Evolutionary conservation across 306 rosid genomes (phyloP), one percentile per base, ranked within the genome.

Genomic region (Cyamopsis tetragonoloba): DNA sequence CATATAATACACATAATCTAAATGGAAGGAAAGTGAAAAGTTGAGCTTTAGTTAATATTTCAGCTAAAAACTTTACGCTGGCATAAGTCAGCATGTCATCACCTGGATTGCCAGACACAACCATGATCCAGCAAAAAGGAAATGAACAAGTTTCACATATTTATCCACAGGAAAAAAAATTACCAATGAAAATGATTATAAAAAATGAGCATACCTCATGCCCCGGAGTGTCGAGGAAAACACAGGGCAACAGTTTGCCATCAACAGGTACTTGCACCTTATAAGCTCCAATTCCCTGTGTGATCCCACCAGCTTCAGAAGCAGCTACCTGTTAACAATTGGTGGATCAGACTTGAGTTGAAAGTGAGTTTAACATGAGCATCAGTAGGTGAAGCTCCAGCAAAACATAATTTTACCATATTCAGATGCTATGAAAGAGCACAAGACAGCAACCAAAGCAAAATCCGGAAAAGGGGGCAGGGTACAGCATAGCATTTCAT

Each of bases 241-340:
- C 92, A 78, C 99, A 93, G 4, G 96, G 83, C 74, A 81, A 88
- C 68, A 61, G 42, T 55, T 93, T 88, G 27, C 97, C 96, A 80
- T 93, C 99, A 39, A 86, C 50, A 57, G 97, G 97, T 38, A 93
- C 97, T 67, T 51, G 77, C 79, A 93, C 97, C 75, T 76, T 80
- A 70, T 93, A 93, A 51, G 99, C 99, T 46, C 99, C 99, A 66
- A 93, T 93, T 75, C 99, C 99, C 79, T 93, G 97, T 18, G 99
- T 93, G 74, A 93, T 93, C 68, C 99, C 99, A 68, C 99, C 99
- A 46, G 99, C 99, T 83, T 93, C 99, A 7, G 97, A 90, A 67
- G 99, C 91, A 73, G 89, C 97, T 75, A 93, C 96, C 99, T 93
- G 85, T 82, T 32, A 73, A 78, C 37, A 72, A 55, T 58, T 46